Percentiles rank a stretch among this genome's conserved stretches.
These are phyloP conservation scores for Scedosporium apiospermum DNA, from an alignment of 2,329 filamentous ascomycete species.

Conservation along the genomic window DNA sequence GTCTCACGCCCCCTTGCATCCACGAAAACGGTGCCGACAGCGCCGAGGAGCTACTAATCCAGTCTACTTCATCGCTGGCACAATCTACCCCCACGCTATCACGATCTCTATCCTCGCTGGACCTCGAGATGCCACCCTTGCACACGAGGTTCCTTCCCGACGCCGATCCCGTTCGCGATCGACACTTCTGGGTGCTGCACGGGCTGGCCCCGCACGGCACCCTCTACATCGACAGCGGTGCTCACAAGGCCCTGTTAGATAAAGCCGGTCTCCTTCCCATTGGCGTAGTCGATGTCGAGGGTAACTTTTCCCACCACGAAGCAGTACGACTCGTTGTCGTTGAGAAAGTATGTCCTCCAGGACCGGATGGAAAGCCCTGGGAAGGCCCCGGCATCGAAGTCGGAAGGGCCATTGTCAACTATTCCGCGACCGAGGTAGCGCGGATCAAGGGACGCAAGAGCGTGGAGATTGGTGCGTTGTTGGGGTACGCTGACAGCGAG, in stretches of 20 bases:
- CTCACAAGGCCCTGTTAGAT: slow-evolving; percentile 66
- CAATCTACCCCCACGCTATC: slow-evolving; percentile 12
- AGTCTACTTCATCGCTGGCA: slow-evolving; percentile 23
- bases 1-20: slow-evolving; percentile 11
- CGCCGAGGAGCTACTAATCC: slow-evolving; percentile 12
- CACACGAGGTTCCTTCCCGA: slow-evolving; percentile 92
- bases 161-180: slow-evolving; percentile 74
- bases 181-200: slow-evolving; percentile 95
- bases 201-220: slow-evolving; percentile 85
- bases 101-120: slow-evolving; percentile 29
- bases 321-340: slow-evolving; percentile 80
- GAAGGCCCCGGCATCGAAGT: slow-evolving; percentile 57
- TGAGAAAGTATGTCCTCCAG: slow-evolving; percentile 38
- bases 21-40: slow-evolving; percentile 4
- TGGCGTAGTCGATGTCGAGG: slow-evolving; percentile 84
- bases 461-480: slow-evolving; percentile 64
- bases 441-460: slow-evolving; percentile 80
- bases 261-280: slow-evolving; percentile 85
- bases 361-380: slow-evolving; percentile 35
- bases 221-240: slow-evolving; percentile 86
- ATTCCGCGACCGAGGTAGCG: slow-evolving; percentile 73
- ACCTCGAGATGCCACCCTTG: slow-evolving; percentile 46
- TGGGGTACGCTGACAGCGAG: slow-evolving; percentile 91
- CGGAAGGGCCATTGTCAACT: slow-evolving; percentile 85
- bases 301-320: slow-evolving; percentile 85